These are phyloP conservation scores for Blastocystis sp. DNA, from an alignment of 352 stramenopile species.

Conservation along the genomic window DNA sequence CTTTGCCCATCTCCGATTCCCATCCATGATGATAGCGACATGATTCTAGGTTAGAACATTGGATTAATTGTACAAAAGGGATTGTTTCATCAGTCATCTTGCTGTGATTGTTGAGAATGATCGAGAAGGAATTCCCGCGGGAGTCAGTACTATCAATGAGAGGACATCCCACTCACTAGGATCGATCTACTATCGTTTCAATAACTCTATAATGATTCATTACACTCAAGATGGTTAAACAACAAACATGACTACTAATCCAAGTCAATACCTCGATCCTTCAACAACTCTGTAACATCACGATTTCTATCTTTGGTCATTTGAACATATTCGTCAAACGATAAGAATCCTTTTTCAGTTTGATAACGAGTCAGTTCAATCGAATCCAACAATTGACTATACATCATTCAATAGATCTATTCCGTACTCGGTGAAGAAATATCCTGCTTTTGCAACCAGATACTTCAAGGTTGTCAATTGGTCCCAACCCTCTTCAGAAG, in stretches of 20 bases:
- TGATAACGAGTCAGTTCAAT: conserved; percentile 58
- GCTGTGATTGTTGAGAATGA: too few species aligned
- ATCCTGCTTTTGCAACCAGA: conserved; percentile 50
- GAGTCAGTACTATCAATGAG: not conserved
- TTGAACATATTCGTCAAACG: conserved; percentile 55
- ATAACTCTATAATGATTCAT: not conserved
- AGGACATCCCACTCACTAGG: not conserved
- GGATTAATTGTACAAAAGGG: not conserved
- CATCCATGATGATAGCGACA: conserved; percentile 90
- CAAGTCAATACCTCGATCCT: conserved; percentile 35
- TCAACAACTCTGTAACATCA: conserved; percentile 36
- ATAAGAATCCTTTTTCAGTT: conserved; percentile 44
- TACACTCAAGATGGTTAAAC: not conserved
- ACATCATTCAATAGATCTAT: not conserved
- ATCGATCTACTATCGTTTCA: not conserved
- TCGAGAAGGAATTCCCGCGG: not conserved
- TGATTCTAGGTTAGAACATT: conserved; percentile 67
- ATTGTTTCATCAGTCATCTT: not conserved
- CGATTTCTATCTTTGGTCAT: conserved; percentile 58
- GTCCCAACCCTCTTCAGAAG: conserved; percentile 50
- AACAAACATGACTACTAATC: conserved; percentile 36
- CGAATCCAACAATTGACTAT: conserved; percentile 34
- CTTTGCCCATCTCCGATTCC: conserved; percentile 84
- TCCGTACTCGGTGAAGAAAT: conserved; percentile 8
- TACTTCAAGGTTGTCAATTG: conserved; percentile 37